Conservation (phyloP, 176 grass and related monocot genomes). For the Chrysopogon serrulatus region DNA sequence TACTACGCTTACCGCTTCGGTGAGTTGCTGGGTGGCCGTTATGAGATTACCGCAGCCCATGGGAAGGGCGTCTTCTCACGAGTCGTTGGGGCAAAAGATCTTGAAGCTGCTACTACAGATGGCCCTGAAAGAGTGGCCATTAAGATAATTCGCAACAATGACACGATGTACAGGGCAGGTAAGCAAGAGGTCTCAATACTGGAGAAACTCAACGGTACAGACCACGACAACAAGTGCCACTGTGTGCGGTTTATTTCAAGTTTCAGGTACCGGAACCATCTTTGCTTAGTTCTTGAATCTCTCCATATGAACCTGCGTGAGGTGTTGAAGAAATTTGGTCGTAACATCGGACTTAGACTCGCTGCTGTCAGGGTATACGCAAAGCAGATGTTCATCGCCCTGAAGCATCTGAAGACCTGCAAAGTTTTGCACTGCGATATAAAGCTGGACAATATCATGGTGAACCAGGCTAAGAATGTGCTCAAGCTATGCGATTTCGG, state of each 20-base stretch:
- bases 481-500: slow-evolving; percentile 92
- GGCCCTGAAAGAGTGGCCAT: slow-evolving; percentile 76
- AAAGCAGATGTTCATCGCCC: slow-evolving; percentile 87
- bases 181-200: slow-evolving; percentile 79
- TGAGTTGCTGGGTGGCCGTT: slow-evolving; percentile 75
- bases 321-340: slow-evolving; percentile 89
- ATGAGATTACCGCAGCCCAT: slow-evolving; percentile 72
- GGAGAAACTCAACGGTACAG: slow-evolving; percentile 60
- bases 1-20: slow-evolving; percentile 70
- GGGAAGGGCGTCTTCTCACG: slow-evolving; percentile 89
- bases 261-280: slow-evolving; percentile 98
- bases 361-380: slow-evolving; percentile 80
- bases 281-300: slow-evolving; percentile 99
- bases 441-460: slow-evolving; percentile 93
- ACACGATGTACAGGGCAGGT: slow-evolving; percentile 81
- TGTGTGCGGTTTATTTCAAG: slow-evolving; percentile 77
- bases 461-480: slow-evolving; percentile 85
- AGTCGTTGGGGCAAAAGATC: slow-evolving; percentile 80
- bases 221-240: slow-evolving; percentile 73
- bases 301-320: slow-evolving; percentile 98
- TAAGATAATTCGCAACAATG: slow-evolving; percentile 89
- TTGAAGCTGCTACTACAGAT: slow-evolving; percentile 65
- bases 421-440: slow-evolving; percentile 92
- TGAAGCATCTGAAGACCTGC: slow-evolving; percentile 87
- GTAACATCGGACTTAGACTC: slow-evolving; percentile 78